These are phyloP conservation scores for Hypoxylon sp. DNA, from an alignment of 2,329 filamentous ascomycete genomes.

Conservation along the genomic window DNA sequence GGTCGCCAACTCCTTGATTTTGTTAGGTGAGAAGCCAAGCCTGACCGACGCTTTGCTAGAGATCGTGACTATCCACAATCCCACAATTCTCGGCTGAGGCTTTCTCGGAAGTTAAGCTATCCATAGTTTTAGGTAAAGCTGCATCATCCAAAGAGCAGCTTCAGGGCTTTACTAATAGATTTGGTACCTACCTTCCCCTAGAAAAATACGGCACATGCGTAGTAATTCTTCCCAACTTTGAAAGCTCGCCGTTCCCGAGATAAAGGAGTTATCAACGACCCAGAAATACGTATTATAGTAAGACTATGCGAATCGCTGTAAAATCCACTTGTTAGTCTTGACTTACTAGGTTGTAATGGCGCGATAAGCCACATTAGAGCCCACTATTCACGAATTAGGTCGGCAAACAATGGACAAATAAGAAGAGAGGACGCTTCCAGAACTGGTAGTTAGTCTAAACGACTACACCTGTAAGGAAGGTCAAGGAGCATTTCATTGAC, in stretches of 20 bases:
- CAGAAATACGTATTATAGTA: neutral
- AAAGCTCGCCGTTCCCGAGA: too few species aligned
- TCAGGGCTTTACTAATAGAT: neutral
- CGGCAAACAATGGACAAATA: constrained; percentile 21
- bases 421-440: constrained; percentile 9
- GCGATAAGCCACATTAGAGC: constrained; percentile 28
- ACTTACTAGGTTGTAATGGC: neutral
- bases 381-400: constrained; percentile 6
- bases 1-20: neutral
- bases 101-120: neutral
- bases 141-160: neutral
- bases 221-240: neutral
- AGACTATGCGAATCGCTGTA: constrained; percentile 1
- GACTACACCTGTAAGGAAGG: constrained; percentile 20
- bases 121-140: neutral
- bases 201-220: neutral
- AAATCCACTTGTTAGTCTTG: constrained; percentile 20
- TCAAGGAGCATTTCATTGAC: neutral
- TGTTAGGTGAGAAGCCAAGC: neutral
- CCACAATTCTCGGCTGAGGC: constrained; percentile 18
- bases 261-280: neutral
- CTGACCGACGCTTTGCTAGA: constrained; percentile 7
- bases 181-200: neutral
- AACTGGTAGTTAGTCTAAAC: constrained; percentile 18
- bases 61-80: constrained; percentile 3